Conservation (phyloP, 208 protist genomes). For the Acanthamoeba lenticulata region DNA sequence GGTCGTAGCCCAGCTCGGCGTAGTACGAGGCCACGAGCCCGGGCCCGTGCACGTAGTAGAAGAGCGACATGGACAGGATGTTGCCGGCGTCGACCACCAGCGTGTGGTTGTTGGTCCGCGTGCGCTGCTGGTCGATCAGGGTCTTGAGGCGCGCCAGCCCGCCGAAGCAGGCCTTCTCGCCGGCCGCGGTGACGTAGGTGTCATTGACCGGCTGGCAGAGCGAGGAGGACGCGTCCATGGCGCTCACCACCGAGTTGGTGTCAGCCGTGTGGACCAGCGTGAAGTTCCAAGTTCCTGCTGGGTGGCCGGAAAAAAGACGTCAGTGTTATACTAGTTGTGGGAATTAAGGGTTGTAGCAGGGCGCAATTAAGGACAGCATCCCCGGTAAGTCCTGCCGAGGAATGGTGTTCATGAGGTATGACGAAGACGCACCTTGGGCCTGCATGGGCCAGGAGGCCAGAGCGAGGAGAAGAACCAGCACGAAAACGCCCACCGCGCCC, state of each 20-base stretch:
- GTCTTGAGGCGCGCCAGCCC: background rate
- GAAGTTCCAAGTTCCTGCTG: background rate
- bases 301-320: background rate
- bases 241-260: constrained; percentile 14
- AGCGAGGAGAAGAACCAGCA: too few relatives aligned
- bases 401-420: too few relatives aligned
- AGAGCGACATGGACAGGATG: background rate
- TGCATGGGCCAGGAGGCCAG: too few relatives aligned
- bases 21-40: constrained; percentile 18
- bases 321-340: too few relatives aligned
- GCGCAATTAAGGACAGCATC: too few relatives aligned
- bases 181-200: background rate
- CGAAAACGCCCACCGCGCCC: too few relatives aligned
- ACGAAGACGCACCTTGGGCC: too few relatives aligned
- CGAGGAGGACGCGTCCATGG: background rate
- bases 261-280: constrained; percentile 35
- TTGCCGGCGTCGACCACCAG: constrained; percentile 56
- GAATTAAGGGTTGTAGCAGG: too few relatives aligned
- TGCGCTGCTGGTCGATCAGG: background rate
- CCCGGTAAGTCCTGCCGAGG: too few relatives aligned
- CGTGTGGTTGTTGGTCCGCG: background rate
- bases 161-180: constrained; percentile 4
- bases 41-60: background rate
- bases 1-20: constrained; percentile 13
- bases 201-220: background rate